Conservation (phyloP, 306 rosid species). For the Fragaria ananassa region DNA sequence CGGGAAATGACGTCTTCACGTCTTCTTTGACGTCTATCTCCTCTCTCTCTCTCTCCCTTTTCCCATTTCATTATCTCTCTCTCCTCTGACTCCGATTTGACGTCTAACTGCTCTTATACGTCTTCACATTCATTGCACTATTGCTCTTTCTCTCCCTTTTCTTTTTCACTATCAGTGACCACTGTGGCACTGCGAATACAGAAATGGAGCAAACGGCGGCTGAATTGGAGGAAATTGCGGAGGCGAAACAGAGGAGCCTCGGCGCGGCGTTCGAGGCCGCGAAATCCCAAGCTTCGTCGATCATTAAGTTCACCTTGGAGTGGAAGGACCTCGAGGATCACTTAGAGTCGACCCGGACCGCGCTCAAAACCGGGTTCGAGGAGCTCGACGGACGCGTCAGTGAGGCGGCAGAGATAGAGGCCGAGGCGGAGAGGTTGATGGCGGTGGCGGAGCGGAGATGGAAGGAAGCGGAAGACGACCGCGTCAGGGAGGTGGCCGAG, state of each 20-base stretch:
- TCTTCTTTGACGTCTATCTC: background rate
- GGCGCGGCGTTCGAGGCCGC: constrained; percentile 4
- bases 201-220: background rate
- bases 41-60: too few relatives aligned
- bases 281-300: constrained; percentile 27
- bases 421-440: too few relatives aligned
- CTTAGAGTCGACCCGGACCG: constrained; percentile 2
- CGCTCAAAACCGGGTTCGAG: background rate
- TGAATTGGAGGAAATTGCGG: background rate
- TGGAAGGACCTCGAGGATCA: constrained; percentile 6
- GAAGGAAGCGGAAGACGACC: background rate
- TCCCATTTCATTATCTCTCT: too few relatives aligned
- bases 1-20: background rate
- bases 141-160: too few relatives aligned
- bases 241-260: constrained; percentile 16
- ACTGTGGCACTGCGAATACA: background rate
- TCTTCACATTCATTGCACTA: too few relatives aligned
- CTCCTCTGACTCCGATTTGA: background rate
- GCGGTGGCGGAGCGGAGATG: background rate
- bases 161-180: background rate
- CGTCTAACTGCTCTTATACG: background rate
- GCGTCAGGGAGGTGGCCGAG: too few relatives aligned
- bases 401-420: too few relatives aligned
- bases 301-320: constrained; percentile 13
- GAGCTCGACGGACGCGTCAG: background rate